Base-by-base conservation (phyloP, 192 early-diverging fungal genomes). In the Dimargaris verticillata region DNA sequence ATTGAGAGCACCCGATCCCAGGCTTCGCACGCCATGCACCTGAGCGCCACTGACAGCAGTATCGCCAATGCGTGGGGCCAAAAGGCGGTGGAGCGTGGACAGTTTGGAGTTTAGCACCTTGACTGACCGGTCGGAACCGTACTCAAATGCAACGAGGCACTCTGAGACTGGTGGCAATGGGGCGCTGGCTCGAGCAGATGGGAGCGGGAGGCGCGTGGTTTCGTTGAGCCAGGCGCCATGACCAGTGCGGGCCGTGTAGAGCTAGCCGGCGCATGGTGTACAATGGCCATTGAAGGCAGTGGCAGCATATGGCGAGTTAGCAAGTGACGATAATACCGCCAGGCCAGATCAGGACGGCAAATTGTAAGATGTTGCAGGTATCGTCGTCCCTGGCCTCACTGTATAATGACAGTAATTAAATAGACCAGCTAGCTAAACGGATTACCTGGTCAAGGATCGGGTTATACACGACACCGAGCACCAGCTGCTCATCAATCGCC, bases 381-480 rank as follows among this genome's bases (percentile, higher is more conserved):
- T 54, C 44, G 9, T 9, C 10, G 44, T 12, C 44, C 44, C 11
- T 45, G 44, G 9, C 10, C 11, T 45, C 44, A 17, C 44, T 45
- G 44, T 9, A 45, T 45, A 45, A 45, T 12, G 14, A 63, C n/a
- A 25, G 20, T 25, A 50, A 45, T 3, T 25, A 15, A 46, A 47
- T 13, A 62, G 13, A 2, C 26, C 28, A 10, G 17, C 41, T 57
- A 38, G 22, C n/a, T 28, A 66, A 63, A n/a, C 62, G 66, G 64
- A 78, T 87, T 61, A 87, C 73, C 67, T 98, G 88, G 65, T 88
- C 74, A 55, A 94, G 69, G 17, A 98, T 76, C 15, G 95, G 95
- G 68, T 92, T 86, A 66, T 84, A 93, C 9, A 98, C 81, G 14
- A 92, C 92, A 15, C 95, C 95, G 11, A 96, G 82, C 22, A 89